These are phyloP conservation scores for Luffa acutangula DNA, from an alignment of 306 rosid species.

Conservation along the genomic window DNA sequence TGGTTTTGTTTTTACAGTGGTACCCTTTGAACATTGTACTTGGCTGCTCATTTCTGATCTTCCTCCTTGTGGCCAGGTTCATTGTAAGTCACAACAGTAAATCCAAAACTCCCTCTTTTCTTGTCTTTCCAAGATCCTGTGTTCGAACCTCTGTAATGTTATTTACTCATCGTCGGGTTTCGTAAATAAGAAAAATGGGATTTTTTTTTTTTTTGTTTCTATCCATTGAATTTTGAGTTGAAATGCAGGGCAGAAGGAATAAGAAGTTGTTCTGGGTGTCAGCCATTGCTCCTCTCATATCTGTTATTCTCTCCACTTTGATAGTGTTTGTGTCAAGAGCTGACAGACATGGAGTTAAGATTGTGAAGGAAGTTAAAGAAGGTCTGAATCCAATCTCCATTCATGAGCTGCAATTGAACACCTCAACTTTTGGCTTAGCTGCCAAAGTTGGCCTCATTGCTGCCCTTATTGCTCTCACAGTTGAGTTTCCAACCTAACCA, in stretches of 20 bases:
- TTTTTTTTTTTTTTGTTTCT: not conserved
- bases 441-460: conserved; percentile 69
- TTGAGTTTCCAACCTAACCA: conserved; percentile 15
- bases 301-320: conserved; percentile 66
- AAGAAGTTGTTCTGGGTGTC: conserved; percentile 79
- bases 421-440: conserved; percentile 49
- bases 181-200: not conserved
- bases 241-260: conserved; percentile 64
- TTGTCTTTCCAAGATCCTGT: too few species aligned
- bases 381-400: conserved; percentile 72
- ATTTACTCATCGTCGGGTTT: not conserved
- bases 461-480: conserved; percentile 77
- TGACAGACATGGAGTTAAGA: conserved; percentile 71
- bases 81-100: conserved; percentile 40
- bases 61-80: conserved; percentile 48
- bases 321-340: conserved; percentile 63
- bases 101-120: not conserved
- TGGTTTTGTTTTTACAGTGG: conserved; percentile 35
- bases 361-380: conserved; percentile 50
- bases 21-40: conserved; percentile 46
- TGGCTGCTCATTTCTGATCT: conserved; percentile 56
- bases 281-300: conserved; percentile 63
- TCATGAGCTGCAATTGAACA: conserved; percentile 48
- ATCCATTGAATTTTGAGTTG: not conserved
- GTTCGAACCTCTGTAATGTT: too few species aligned